phyloP scores from a whole-genome alignment of 345 rosid genomes.

The Passiflora organensis region DNA sequence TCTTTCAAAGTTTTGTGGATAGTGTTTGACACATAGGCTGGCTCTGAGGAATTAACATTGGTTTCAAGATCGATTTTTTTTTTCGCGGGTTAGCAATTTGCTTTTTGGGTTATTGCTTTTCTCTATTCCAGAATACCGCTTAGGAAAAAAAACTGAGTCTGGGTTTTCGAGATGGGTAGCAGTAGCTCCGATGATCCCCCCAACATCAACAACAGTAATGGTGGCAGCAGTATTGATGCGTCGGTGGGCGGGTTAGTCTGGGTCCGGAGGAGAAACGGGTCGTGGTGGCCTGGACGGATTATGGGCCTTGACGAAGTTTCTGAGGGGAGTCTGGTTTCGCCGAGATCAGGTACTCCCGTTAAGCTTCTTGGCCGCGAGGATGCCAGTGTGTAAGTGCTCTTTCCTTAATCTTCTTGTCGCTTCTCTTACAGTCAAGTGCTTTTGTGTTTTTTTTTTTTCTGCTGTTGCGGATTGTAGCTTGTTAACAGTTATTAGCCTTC shows the following conservation, averaged over 20 bases:
- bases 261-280: conserved; percentile 96
- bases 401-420: neutral
- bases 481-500: neutral
- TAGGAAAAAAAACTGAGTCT: conserved; percentile 11
- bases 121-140: conserved; percentile 2
- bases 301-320: conserved; percentile 68
- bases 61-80: conserved; percentile 13
- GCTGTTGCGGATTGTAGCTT: neutral
- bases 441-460: neutral
- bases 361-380: conserved; percentile 96
- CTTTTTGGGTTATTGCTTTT: conserved; percentile 9
- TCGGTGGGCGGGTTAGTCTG: conserved; percentile 92
- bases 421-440: neutral
- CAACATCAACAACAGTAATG: conserved; percentile 20
- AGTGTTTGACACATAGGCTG: conserved; percentile 20
- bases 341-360: conserved; percentile 88
- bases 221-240: conserved; percentile 50
- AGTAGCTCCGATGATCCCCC: conserved; percentile 59
- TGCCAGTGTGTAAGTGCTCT: conserved; percentile 80
- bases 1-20: conserved; percentile 22
- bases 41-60: conserved; percentile 15
- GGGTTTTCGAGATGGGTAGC: conserved; percentile 49
- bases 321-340: conserved; percentile 64
- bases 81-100: neutral
- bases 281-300: conserved; percentile 99